Evolutionary conservation across 2,329 filamentous ascomycete genomes (phyloP).

Genomic region (Talaromyces sp.): DNA sequence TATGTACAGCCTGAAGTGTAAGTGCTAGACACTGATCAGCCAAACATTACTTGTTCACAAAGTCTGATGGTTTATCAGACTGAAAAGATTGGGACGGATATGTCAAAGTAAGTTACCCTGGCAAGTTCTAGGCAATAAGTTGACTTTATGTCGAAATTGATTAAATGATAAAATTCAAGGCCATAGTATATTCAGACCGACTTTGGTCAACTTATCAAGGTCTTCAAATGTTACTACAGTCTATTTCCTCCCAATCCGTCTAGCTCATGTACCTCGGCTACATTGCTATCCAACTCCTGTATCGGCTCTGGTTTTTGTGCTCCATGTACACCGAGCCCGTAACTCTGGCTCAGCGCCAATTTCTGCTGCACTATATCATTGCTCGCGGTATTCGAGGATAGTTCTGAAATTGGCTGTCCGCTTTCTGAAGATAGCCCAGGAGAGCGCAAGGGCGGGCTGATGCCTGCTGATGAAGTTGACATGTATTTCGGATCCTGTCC

Average conservation of each 20-base stretch:
- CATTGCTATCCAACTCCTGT: slow-evolving; percentile 16
- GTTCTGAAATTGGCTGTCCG: slow-evolving; percentile 8
- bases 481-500: slow-evolving; percentile 9
- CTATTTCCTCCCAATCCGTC: slow-evolving; percentile 9
- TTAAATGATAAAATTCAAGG: no score
- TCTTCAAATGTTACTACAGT: slow-evolving; percentile 3
- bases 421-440: slow-evolving; percentile 7
- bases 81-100: no score
- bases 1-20: no score
- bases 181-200: no score
- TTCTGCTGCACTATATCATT: slow-evolving; percentile 9
- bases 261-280: slow-evolving; percentile 14
- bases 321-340: slow-evolving; percentile 12
- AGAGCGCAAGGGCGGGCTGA: slow-evolving; percentile 7
- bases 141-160: no score
- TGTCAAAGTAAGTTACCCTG: no score
- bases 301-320: slow-evolving; percentile 13
- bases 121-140: no score
- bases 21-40: no score
- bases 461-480: slow-evolving; percentile 8
- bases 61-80: no score
- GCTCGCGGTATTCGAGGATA: slow-evolving; percentile 4
- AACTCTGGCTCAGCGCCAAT: slow-evolving; percentile 4
- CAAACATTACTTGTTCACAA: no score
- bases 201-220: no score